These are phyloP conservation scores for Fusarium coicis DNA, from an alignment of 2,329 filamentous ascomycete genomes.

Conservation along the genomic window DNA sequence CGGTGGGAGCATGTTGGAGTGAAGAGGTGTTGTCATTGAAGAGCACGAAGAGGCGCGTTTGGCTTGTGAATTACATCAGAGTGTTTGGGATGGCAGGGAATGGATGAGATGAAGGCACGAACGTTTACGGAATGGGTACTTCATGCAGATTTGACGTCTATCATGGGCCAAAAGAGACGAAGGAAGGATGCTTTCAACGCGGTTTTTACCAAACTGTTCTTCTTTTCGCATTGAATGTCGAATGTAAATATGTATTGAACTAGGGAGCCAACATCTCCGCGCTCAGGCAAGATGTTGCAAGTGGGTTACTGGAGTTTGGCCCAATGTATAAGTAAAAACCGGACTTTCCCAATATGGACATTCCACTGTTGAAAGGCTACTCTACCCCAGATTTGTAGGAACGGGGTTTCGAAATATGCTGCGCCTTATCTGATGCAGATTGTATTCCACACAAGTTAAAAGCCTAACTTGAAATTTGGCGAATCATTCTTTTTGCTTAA, in stretches of 20 bases:
- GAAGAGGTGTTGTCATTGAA: conserved; percentile 20
- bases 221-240: conserved; percentile 1
- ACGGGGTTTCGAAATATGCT: neutral
- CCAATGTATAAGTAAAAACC: neutral
- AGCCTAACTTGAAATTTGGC: neutral
- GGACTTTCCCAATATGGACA: conserved; percentile 30
- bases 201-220: conserved; percentile 6
- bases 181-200: conserved; percentile 39
- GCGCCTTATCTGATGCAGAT: neutral
- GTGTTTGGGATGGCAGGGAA: conserved; percentile 36
- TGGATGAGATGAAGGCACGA: conserved; percentile 42
- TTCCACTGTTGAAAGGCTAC: conserved; percentile 8
- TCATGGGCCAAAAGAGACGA: conserved; percentile 44
- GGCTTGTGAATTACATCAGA: conserved; percentile 31
- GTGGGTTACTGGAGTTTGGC: neutral
- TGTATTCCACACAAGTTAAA: conserved; percentile 28
- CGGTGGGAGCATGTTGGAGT: conserved; percentile 23
- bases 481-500: neutral
- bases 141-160: conserved; percentile 43
- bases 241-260: neutral
- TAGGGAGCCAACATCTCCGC: neutral
- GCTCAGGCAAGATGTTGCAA: neutral
- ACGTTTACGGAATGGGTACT: conserved; percentile 41
- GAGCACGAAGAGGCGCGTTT: conserved; percentile 18
- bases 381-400: conserved; percentile 13